Conservation (phyloP, 1,284 basidiomycete species). For the Naganishia sp. region DNA sequence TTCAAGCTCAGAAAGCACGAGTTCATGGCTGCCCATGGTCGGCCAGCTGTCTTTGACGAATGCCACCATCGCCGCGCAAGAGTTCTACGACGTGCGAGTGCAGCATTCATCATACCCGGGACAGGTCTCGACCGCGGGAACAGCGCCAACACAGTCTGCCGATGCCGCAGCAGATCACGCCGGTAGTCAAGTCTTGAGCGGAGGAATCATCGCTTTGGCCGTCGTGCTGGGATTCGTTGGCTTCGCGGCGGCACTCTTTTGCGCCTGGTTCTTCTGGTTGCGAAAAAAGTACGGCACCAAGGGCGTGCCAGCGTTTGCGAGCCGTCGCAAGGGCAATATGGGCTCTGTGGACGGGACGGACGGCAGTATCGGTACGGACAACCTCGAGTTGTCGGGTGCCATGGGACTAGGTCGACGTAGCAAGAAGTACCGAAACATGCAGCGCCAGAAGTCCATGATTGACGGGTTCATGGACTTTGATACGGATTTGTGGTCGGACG, state of each 20-base stretch:
- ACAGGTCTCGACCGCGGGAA: slow-evolving; percentile 18
- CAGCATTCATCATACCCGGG: slow-evolving; percentile 35
- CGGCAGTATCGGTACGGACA: slow-evolving; percentile 17
- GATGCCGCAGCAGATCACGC: slow-evolving; percentile 9
- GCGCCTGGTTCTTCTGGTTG: slow-evolving; percentile 52
- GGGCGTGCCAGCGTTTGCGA: slow-evolving; percentile 38
- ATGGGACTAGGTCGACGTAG: slow-evolving; percentile 32
- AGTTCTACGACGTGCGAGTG: slow-evolving; percentile 52
- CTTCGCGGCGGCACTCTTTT: slow-evolving; percentile 46
- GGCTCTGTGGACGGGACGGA: slow-evolving; percentile 4
- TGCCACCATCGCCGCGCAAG: slow-evolving; percentile 44
- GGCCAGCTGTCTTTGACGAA: slow-evolving; percentile 49
- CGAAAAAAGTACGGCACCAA: slow-evolving; percentile 47
- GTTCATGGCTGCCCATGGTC: slow-evolving; percentile 49
- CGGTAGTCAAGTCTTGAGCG: slow-evolving; percentile 40
- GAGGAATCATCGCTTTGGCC: slow-evolving; percentile 45
- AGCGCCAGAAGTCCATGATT: slow-evolving; percentile 51
- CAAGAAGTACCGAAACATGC: slow-evolving; percentile 46
- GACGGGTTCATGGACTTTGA: slow-evolving; percentile 52
- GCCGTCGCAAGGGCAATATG: slow-evolving; percentile 16
- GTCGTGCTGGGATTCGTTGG: slow-evolving; percentile 49
- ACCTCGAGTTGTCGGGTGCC: slow-evolving; percentile 16
- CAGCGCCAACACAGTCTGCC: not conserved
- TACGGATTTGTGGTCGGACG: slow-evolving; percentile 42
- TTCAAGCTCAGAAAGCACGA: slow-evolving; percentile 37